These are phyloP conservation scores for Anastatica hierochuntica DNA, from an alignment of 345 rosid species.

Conservation along the genomic window DNA sequence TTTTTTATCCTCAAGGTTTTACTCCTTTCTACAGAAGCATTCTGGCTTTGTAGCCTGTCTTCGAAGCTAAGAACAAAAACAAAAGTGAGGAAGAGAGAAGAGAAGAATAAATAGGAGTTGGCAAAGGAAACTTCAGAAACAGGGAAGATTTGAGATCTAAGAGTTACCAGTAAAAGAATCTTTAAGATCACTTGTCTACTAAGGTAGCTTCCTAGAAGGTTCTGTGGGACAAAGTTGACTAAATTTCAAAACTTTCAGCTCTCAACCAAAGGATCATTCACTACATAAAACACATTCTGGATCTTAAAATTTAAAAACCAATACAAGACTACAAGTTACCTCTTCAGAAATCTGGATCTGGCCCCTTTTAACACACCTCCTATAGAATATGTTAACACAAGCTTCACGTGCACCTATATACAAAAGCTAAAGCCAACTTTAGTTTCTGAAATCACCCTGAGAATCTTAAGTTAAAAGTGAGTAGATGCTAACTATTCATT, in stretches of 20 bases:
- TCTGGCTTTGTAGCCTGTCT: constrained; percentile 15
- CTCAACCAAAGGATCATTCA: constrained; percentile 17
- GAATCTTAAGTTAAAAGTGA: constrained; percentile 12
- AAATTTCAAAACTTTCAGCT: not conserved
- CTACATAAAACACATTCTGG: not conserved
- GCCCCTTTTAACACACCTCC: not conserved
- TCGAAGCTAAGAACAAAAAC: constrained; percentile 14
- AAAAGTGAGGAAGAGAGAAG: constrained; percentile 19
- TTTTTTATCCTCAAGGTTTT: constrained; percentile 7
- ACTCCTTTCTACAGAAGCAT: constrained; percentile 39
- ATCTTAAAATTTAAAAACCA: not conserved
- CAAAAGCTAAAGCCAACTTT: not conserved
- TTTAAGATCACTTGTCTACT: constrained; percentile 20
- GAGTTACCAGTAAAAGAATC: constrained; percentile 13
- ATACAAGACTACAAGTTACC: constrained; percentile 18
- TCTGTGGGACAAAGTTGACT: constrained; percentile 20
- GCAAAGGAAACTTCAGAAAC: constrained; percentile 34
- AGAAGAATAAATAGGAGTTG: constrained; percentile 23
- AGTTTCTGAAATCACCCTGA: constrained; percentile 12
- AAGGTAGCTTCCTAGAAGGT: constrained; percentile 26
- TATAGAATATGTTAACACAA: not conserved
- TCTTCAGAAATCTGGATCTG: constrained; percentile 16
- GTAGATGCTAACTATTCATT: constrained; percentile 11
- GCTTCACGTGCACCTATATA: constrained; percentile 8
- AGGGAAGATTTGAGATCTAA: constrained; percentile 33